Conservation (phyloP, 176 grass and related monocot genomes). For the Dendrocalamus sinicus region DNA sequence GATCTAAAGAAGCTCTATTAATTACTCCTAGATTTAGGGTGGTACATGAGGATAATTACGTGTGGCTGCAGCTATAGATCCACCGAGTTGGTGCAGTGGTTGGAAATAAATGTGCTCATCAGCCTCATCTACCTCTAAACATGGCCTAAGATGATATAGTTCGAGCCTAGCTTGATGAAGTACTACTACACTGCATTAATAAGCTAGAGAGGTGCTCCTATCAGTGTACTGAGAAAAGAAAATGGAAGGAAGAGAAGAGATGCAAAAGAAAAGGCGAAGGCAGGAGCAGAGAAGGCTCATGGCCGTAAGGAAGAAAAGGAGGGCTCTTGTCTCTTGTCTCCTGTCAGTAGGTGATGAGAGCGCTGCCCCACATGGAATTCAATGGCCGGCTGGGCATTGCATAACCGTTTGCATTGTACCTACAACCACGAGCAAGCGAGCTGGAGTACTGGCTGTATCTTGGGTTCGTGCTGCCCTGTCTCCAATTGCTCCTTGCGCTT, state of each 20-base stretch:
- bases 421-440: neutral
- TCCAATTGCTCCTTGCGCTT: neutral
- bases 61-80: slow-evolving; percentile 30
- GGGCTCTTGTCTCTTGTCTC: slow-evolving; percentile 24
- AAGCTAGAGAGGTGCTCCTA: slow-evolving; percentile 18
- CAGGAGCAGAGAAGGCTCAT: slow-evolving; percentile 14
- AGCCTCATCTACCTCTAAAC: neutral
- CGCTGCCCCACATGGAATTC: slow-evolving; percentile 33
- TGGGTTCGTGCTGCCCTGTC: neutral
- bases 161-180: too few species aligned
- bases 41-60: neutral
- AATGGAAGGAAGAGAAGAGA: slow-evolving; percentile 14
- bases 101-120: slow-evolving; percentile 35
- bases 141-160: neutral
- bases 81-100: slow-evolving; percentile 29
- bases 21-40: slow-evolving; percentile 3
- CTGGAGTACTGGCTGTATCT: neutral
- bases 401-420: neutral
- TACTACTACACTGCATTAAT: slow-evolving; percentile 9
- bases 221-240: neutral
- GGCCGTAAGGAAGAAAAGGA: neutral
- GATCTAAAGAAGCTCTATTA: neutral
- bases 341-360: slow-evolving; percentile 33
- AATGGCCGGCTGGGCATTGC: slow-evolving; percentile 36
- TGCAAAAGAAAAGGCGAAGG: neutral